Evolutionary conservation across 2,329 filamentous ascomycete species (phyloP), one percentile per base, ranked within the genome.

Genomic region (Trichoderma sp.): DNA sequence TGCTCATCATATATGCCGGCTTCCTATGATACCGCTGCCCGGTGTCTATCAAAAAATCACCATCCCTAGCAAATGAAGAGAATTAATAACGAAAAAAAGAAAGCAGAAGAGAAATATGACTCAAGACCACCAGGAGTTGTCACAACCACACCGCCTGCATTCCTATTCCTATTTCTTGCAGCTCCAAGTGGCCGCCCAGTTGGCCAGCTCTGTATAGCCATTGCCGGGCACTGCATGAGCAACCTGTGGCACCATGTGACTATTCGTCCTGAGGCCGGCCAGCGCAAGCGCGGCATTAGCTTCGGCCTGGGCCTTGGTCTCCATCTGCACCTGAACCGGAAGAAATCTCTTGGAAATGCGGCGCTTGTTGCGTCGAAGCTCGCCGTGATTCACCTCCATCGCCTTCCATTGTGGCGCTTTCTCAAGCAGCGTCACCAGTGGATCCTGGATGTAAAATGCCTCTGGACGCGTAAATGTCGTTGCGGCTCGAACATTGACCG

Each of bases 401-500:
- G 74, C 71, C 6, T 74, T 57, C 53, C 76, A 73, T 15, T 55
- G 67, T 6, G 73, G 74, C 4, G 73, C 66, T 57, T 75, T 74
- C 36, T 75, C 75, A 23, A 77, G 67, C 9, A 76, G 72, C 5
- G 70, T 69, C 8, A 76, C 74, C 13, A 78, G 36, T 2, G 76
- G 65, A 23, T 78, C 75, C 9, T 76, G 72, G 8, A 76, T 36
- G 58, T 73, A 77, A 57, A 79, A 77, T 4, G 75, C 72, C 7
- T 79, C 73, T 23, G 70, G 70, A 32, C 71, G 74, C 8, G 72
- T 72, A 43, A 75, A 76, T 13, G 61, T 39, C 39, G 58, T 72
- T 5, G 73, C 73, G 32, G 71, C 75, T 3, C 78, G 76, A 71
- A 79, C 66, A 59, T 82, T 82, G 12, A 77, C 74, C 17, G 80